phyloP scores from a whole-genome alignment of 2,329 filamentous ascomycete species.

The Exserohilum turcica region DNA sequence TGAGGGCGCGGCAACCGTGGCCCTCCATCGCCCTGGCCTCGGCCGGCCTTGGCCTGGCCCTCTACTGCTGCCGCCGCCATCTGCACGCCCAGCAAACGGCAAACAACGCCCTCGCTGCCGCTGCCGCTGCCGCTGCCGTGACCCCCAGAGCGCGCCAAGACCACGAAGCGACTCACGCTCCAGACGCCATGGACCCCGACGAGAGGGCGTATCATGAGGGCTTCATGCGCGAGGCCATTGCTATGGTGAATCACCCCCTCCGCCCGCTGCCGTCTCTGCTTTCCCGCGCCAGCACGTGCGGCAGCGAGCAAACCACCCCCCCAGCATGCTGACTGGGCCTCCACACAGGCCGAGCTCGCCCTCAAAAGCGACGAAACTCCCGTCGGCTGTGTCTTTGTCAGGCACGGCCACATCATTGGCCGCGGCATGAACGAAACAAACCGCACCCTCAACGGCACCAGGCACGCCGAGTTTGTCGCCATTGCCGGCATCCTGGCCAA shows the following conservation, averaged over 20 bases:
- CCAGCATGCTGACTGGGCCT: constrained; percentile 27
- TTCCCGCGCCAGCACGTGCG: background rate
- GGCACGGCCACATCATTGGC: constrained; percentile 78
- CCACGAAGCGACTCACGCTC: constrained; percentile 29
- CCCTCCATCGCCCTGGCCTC: constrained; percentile 24
- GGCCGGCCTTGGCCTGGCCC: constrained; percentile 28
- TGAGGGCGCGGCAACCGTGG: constrained; percentile 28
- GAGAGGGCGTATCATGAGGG: constrained; percentile 57
- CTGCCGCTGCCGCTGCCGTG: constrained; percentile 11
- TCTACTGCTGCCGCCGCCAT: constrained; percentile 22
- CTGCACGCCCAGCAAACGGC: constrained; percentile 18
- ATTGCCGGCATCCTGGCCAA: constrained; percentile 68
- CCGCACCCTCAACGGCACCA: constrained; percentile 66
- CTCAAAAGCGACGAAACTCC: constrained; percentile 86
- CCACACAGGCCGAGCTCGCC: constrained; percentile 76
- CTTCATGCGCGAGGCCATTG: constrained; percentile 85
- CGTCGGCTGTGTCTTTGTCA: constrained; percentile 92
- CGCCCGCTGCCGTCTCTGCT: constrained; percentile 4
- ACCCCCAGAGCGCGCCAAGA: constrained; percentile 34
- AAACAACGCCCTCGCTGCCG: constrained; percentile 14
- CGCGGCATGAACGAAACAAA: constrained; percentile 95
- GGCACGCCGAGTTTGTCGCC: constrained; percentile 94
- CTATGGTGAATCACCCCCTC: constrained; percentile 67
- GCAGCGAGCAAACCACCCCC: background rate
- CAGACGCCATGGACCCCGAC: constrained; percentile 40